These are phyloP conservation scores for Polytrichum formosum DNA, from an alignment of 225 moss, liverwort and hornwort genomes.

Conservation along the genomic window DNA sequence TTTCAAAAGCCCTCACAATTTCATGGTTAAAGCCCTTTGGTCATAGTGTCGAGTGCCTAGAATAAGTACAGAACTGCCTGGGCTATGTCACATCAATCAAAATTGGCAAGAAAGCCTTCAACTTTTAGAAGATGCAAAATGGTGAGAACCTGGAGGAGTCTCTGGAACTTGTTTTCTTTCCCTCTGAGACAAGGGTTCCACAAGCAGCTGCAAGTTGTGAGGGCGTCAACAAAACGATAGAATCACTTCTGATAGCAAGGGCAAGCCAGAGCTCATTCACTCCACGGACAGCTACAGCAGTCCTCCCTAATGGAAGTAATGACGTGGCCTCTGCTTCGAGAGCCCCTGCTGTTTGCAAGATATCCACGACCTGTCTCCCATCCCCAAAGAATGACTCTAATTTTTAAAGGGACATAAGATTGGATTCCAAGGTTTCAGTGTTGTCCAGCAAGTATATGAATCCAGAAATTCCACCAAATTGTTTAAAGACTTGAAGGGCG, in stretches of 20 bases:
- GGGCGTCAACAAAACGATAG: constrained; percentile 49
- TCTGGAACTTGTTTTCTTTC: constrained; percentile 66
- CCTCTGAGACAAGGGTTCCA: constrained; percentile 78
- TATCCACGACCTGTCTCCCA: constrained; percentile 45
- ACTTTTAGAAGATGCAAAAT: not conserved
- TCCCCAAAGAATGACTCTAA: constrained; percentile 4
- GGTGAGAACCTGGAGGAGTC: constrained; percentile 32
- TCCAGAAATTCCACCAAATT: no score
- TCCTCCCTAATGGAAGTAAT: constrained; percentile 65
- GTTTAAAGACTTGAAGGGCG: no score
- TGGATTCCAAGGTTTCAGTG: no score
- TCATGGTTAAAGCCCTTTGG: no score
- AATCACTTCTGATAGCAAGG: constrained; percentile 52
- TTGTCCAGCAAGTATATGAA: no score
- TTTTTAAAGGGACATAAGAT: not conserved
- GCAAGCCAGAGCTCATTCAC: constrained; percentile 90
- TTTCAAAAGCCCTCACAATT: no score
- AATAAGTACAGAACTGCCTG: no score
- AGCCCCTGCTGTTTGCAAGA: constrained; percentile 62
- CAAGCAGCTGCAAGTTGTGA: constrained; percentile 86
- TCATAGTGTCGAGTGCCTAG: no score
- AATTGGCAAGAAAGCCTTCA: no score
- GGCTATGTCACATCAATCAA: no score
- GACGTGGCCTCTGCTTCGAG: constrained; percentile 50
- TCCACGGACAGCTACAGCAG: constrained; percentile 65